A percentile compares a stretch with the other conserved stretches of the same genome.
phyloP scores from a whole-genome alignment of 768 basidiomycete species.

The Kwoniella sp. region DNA sequence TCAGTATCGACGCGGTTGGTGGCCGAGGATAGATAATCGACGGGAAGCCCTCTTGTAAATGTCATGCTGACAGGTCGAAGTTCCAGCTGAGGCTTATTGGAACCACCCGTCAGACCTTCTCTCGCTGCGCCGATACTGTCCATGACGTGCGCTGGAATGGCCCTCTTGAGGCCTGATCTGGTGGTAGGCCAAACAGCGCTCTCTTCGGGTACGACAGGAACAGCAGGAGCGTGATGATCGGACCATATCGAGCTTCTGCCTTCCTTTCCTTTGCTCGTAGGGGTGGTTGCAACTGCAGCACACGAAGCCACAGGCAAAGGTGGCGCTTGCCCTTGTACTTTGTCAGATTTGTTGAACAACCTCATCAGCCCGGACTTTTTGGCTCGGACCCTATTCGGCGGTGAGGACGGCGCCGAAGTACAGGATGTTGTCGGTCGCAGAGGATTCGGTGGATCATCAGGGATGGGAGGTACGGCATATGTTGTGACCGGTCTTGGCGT shows the following conservation, averaged over 20 bases:
- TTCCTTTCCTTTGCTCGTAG: slow-evolving; percentile 1
- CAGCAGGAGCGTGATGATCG: not conserved
- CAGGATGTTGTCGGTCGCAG: slow-evolving; percentile 18
- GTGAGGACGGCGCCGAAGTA: slow-evolving; percentile 3
- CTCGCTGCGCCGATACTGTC: not conserved
- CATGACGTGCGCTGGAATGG: not conserved
- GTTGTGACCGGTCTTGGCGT: slow-evolving; percentile 7
- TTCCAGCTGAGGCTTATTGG: slow-evolving; percentile 32
- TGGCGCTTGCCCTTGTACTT: not conserved
- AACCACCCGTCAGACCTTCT: not conserved
- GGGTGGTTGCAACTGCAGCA: not conserved
- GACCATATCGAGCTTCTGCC: slow-evolving; percentile 16
- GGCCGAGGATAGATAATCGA: slow-evolving; percentile 27
- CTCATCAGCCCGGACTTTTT: slow-evolving; percentile 40
- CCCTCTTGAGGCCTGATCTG: not conserved
- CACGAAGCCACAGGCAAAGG: not conserved
- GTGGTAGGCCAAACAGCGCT: slow-evolving; percentile 13
- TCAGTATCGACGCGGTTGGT: not conserved
- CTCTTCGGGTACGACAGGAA: not conserved
- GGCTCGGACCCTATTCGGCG: slow-evolving; percentile 15
- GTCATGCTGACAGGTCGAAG: slow-evolving; percentile 46
- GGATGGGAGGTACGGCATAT: slow-evolving; percentile 7
- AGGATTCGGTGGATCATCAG: slow-evolving; percentile 6
- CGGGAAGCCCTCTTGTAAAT: slow-evolving; percentile 34
- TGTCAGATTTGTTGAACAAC: slow-evolving; percentile 29